These are phyloP conservation scores for Rhododendron williamsianum DNA, from an alignment of 148 eudicot species.

Conservation along the genomic window DNA sequence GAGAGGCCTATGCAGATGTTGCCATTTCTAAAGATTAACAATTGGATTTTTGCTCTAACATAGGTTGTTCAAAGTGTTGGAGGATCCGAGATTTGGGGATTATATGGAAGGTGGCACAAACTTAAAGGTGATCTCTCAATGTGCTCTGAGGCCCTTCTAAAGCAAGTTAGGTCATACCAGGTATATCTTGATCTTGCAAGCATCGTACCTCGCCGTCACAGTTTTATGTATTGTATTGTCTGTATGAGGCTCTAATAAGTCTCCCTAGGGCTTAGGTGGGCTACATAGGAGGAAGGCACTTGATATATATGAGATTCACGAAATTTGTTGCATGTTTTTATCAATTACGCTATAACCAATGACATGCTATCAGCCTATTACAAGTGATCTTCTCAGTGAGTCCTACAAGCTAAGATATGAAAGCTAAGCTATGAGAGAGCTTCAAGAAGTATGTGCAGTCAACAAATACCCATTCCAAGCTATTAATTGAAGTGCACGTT, in stretches of 20 bases:
- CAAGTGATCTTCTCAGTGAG: background rate
- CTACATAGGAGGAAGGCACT: too few species aligned
- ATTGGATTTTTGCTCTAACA: background rate
- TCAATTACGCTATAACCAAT: background rate
- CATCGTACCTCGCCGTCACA: background rate
- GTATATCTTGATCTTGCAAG: conserved; percentile 22
- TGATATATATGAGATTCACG: too few species aligned
- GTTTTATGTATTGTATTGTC: background rate
- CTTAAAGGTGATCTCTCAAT: conserved; percentile 68
- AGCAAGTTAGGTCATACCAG: conserved; percentile 92
- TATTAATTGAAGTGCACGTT: background rate
- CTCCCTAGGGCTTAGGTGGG: too few species aligned
- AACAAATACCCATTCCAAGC: background rate
- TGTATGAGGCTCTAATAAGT: too few species aligned
- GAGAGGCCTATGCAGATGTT: background rate
- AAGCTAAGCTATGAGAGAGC: background rate
- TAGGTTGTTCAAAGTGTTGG: conserved; percentile 65
- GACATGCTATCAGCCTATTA: background rate
- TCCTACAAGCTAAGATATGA: background rate
- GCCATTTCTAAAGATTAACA: background rate
- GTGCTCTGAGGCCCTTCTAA: conserved; percentile 81
- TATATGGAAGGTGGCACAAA: conserved; percentile 93
- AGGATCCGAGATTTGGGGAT: conserved; percentile 71
- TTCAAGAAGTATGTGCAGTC: background rate
- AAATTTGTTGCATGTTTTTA: background rate